A percentile compares a stretch with the other conserved stretches of the same genome.
phyloP scores from a whole-genome alignment of 2,329 filamentous ascomycete species.

The Hawksworthiomyces lignivorus region DNA sequence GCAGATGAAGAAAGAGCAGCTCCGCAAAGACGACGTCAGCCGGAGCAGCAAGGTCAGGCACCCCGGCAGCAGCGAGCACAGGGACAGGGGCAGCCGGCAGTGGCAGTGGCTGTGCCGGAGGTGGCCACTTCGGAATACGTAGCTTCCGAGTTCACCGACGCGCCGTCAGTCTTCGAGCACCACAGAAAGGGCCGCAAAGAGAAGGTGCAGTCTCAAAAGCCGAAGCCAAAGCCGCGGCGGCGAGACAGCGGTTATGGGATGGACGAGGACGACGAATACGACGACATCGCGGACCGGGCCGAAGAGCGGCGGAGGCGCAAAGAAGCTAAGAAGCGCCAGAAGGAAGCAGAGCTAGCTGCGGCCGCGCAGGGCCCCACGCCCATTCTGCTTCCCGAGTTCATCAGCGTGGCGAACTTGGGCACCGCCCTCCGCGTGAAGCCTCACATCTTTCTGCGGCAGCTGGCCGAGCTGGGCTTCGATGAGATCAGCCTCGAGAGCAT shows the following conservation, averaged over 20 bases:
- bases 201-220: background rate
- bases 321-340: constrained; percentile 33
- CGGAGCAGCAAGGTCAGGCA: too few species aligned
- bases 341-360: constrained; percentile 29
- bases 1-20: background rate
- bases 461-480: constrained; percentile 85
- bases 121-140: too few species aligned
- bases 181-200: constrained; percentile 8
- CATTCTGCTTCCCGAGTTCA: constrained; percentile 82
- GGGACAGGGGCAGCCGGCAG: background rate
- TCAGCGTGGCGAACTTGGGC: constrained; percentile 78
- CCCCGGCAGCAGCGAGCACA: background rate
- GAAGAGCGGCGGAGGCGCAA: constrained; percentile 34
- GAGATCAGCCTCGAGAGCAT: constrained; percentile 75
- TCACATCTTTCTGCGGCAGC: constrained; percentile 63
- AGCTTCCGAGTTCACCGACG: background rate
- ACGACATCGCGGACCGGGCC: constrained; percentile 28
- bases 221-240: constrained; percentile 3
- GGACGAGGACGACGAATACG: constrained; percentile 33
- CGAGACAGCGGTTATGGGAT: constrained; percentile 2
- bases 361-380: constrained; percentile 38
- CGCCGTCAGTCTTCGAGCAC: background rate
- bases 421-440: constrained; percentile 63
- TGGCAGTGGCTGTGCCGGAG: too few species aligned
- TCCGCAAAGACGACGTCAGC: background rate